phyloP scores from a whole-genome alignment of 1,284 basidiomycete genomes.

The Irpex rosettiformis region DNA sequence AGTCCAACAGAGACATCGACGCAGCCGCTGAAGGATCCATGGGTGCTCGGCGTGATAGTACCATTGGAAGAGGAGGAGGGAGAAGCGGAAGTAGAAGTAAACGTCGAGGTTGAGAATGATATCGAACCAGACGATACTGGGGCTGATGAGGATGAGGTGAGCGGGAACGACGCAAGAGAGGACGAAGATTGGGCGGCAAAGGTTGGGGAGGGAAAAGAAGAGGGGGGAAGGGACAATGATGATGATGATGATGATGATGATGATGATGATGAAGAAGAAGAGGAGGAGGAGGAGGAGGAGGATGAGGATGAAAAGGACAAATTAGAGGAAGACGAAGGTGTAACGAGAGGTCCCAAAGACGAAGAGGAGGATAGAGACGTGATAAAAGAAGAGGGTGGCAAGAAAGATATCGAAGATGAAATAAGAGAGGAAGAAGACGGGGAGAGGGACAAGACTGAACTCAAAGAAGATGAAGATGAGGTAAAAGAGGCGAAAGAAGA shows the following conservation, averaged over 20 bases:
- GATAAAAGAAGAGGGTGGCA: background rate
- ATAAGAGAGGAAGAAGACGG: background rate
- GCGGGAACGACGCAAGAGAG: background rate
- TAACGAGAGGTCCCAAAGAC: background rate
- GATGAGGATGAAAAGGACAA: background rate
- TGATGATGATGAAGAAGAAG: background rate
- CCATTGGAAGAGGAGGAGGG: background rate
- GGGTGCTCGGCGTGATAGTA: background rate
- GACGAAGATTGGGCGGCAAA: background rate
- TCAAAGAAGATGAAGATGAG: no score
- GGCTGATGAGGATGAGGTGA: background rate
- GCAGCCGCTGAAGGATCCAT: slow-evolving; percentile 23
- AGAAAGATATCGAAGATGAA: background rate
- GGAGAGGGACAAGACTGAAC: no score
- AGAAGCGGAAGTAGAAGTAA: background rate
- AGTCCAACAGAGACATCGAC: slow-evolving; percentile 26
- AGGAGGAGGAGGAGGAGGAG: background rate
- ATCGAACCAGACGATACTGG: background rate
- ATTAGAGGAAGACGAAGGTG: background rate
- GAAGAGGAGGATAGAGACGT: background rate
- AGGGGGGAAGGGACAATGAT: background rate
- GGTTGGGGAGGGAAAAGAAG: background rate
- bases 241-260: background rate
- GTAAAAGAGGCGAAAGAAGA: background rate
- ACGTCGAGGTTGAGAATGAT: background rate